Conservation (phyloP, 495 filamentous ascomycete genomes). For the Evernia prunastri region DNA sequence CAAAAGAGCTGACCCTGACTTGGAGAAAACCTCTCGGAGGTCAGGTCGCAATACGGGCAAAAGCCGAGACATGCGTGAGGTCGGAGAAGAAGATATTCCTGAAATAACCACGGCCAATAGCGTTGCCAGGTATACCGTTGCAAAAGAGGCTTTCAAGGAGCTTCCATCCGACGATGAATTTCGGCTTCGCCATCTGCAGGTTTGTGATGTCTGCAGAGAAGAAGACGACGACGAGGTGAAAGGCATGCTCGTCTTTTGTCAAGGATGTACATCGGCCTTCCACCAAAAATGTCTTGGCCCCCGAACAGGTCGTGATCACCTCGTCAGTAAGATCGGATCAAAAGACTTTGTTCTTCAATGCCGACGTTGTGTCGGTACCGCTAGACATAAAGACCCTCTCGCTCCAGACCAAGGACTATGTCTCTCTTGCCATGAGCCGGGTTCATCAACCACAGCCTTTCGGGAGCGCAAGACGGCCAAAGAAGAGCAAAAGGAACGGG, state of each 20-base stretch:
- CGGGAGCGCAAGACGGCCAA: conserved; percentile 58
- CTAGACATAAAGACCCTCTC: conserved; percentile 57
- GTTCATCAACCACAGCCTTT: conserved; percentile 63
- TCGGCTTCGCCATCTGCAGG: conserved; percentile 54
- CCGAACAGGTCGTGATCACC: conserved; percentile 69
- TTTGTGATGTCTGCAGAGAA: conserved; percentile 65
- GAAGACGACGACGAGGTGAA: conserved; percentile 47
- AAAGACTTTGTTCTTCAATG: conserved; percentile 86
- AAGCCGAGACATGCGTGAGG: conserved; percentile 50
- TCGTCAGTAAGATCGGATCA: conserved; percentile 82
- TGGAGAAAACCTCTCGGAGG: conserved; percentile 19
- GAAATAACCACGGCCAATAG: conserved; percentile 37
- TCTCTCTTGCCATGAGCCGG: conserved; percentile 54
- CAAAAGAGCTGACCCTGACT: background rate
- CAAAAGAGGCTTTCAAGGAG: conserved; percentile 62
- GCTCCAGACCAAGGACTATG: conserved; percentile 67
- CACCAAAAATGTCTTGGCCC: conserved; percentile 75
- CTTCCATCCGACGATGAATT: conserved; percentile 54
- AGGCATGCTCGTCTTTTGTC: conserved; percentile 70
- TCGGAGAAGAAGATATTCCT: conserved; percentile 60
- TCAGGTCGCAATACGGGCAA: conserved; percentile 35
- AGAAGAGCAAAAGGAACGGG: conserved; percentile 74
- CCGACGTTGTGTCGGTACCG: conserved; percentile 65
- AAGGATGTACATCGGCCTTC: conserved; percentile 79
- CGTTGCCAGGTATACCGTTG: conserved; percentile 48